phyloP scores from a whole-genome alignment of 805 yeast species.

The Lachancea nothofagi region DNA sequence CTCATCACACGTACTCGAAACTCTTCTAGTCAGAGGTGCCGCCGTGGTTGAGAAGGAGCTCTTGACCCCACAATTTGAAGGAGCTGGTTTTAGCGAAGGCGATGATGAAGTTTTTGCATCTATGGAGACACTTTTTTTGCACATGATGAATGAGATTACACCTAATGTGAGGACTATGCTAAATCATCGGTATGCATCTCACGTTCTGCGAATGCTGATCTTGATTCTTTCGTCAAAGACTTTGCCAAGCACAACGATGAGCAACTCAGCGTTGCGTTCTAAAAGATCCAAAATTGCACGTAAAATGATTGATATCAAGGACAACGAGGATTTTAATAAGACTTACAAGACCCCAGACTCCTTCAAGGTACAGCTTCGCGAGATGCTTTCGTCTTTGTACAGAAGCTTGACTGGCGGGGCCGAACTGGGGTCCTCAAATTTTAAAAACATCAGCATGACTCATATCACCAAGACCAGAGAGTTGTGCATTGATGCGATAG shows the following conservation, averaged over 20 bases:
- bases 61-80: constrained; percentile 39
- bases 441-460: constrained; percentile 22
- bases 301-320: constrained; percentile 85
- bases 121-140: constrained; percentile 61
- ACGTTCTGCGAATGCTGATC: constrained; percentile 68
- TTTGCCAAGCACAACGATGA: constrained; percentile 63
- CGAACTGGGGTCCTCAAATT: constrained; percentile 23
- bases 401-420: constrained; percentile 27
- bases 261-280: constrained; percentile 71
- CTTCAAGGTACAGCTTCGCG: constrained; percentile 55
- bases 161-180: constrained; percentile 57
- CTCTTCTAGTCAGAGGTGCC: constrained; percentile 70
- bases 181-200: constrained; percentile 79
- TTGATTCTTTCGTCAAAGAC: constrained; percentile 72
- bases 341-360: constrained; percentile 65
- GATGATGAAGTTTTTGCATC: constrained; percentile 41
- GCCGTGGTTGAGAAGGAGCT: constrained; percentile 70
- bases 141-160: constrained; percentile 60
- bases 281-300: constrained; percentile 84
- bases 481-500: constrained; percentile 68
- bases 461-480: constrained; percentile 56
- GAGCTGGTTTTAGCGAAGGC: constrained; percentile 27
- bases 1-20: constrained; percentile 90
- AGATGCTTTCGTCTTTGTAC: constrained; percentile 40
- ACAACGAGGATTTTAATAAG: constrained; percentile 62